These are phyloP conservation scores for Rhizopus stolonifer DNA, from an alignment of 371 early-diverging fungal species.

Conservation along the genomic window DNA sequence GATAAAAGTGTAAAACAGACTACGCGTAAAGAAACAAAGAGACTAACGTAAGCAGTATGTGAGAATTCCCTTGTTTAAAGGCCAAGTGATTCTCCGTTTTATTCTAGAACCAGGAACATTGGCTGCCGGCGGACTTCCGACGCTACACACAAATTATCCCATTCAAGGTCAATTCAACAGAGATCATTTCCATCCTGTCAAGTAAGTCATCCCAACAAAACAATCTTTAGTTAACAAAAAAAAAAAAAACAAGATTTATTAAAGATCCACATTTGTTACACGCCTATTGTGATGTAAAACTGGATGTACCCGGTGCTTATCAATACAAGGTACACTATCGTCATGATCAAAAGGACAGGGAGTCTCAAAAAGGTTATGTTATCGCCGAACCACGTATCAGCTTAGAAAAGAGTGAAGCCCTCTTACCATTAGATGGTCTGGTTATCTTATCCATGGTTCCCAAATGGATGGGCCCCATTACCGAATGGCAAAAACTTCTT, in stretches of 20 bases:
- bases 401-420: slow-evolving; percentile 9
- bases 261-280: slow-evolving; percentile 47
- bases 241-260: slow-evolving; percentile 24
- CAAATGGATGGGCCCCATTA: slow-evolving; percentile 91
- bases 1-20: slow-evolving; percentile 51
- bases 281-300: slow-evolving; percentile 68
- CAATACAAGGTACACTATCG: slow-evolving; percentile 83
- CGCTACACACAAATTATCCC: slow-evolving; percentile 84
- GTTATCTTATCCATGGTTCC: slow-evolving; percentile 87
- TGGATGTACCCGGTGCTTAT: slow-evolving; percentile 77
- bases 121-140: slow-evolving; percentile 58
- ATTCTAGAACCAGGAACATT: slow-evolving; percentile 77
- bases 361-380: slow-evolving; percentile 59
- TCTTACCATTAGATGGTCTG: slow-evolving; percentile 79
- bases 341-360: slow-evolving; percentile 15
- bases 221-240: background rate
- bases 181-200: slow-evolving; percentile 39
- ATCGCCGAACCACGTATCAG: slow-evolving; percentile 84
- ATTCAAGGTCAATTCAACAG: slow-evolving; percentile 55
- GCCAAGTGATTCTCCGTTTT: slow-evolving; percentile 74
- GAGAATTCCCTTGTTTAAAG: slow-evolving; percentile 75
- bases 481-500: slow-evolving; percentile 76
- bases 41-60: slow-evolving; percentile 58
- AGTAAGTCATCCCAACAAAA: slow-evolving; percentile 24
- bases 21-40: slow-evolving; percentile 2